Conservation (phyloP, 2,329 filamentous ascomycete genomes). For the Davidsoniella australis region DNA sequence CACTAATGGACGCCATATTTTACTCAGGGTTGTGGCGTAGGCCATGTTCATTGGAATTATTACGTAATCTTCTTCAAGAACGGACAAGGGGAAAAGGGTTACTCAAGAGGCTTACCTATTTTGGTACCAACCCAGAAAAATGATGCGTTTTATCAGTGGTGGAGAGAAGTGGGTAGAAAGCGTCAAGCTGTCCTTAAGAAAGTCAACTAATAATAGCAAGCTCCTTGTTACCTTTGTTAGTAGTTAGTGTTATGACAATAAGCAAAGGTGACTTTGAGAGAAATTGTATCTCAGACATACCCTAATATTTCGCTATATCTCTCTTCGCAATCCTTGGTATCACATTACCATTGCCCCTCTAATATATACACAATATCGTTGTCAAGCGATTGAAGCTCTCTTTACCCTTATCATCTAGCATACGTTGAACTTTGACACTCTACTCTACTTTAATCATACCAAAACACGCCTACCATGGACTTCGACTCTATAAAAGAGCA, state of each 20-base stretch:
- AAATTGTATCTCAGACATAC: no score
- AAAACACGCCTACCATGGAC: slow-evolving; percentile 43
- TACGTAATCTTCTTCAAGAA: not conserved
- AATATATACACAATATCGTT: no score
- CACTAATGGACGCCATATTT: not conserved
- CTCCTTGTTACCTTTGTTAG: not conserved
- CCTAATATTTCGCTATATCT: no score
- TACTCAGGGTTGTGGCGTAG: slow-evolving; percentile 8
- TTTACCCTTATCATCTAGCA: not conserved
- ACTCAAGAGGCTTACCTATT: not conserved
- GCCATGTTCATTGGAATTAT: not conserved
- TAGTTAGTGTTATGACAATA: not conserved
- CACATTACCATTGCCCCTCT: not conserved
- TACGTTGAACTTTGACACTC: not conserved
- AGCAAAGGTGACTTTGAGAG: no score
- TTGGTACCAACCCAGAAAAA: not conserved
- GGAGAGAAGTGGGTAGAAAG: not conserved
- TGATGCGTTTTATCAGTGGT: not conserved
- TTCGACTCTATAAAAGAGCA: slow-evolving; percentile 88
- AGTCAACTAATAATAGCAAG: no score
- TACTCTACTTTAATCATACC: not conserved
- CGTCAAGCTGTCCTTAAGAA: slow-evolving; percentile 6
- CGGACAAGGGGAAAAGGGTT: no score
- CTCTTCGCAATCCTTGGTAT: no score
- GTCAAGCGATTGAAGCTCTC: not conserved